Conservation (phyloP, 306 rosid genomes). For the cucumber (Cucumis sativus) region Cucumber_9930_V3 NC_026657.2:34104501-34105000, state of each 20-base stretch:
- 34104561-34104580: slow-evolving; percentile 52
- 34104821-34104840: slow-evolving; percentile 22
- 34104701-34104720: slow-evolving; percentile 59
- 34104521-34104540: slow-evolving; percentile 58
- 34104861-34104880: slow-evolving; percentile 71
- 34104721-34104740: slow-evolving; percentile 51
- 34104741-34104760: slow-evolving; percentile 22
- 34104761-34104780: slow-evolving; percentile 21
- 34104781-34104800: slow-evolving; percentile 26
- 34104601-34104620: slow-evolving; percentile 53
- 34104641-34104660: slow-evolving; percentile 44
- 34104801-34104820: slow-evolving; percentile 25
- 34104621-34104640: slow-evolving; percentile 46
- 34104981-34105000: slow-evolving; percentile 63
- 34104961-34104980: slow-evolving; percentile 52
- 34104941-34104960: slow-evolving; percentile 27
- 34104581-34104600: slow-evolving; percentile 42
- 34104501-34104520: slow-evolving; percentile 74
- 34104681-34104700: slow-evolving; percentile 54
- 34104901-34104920: slow-evolving; percentile 62
- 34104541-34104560: slow-evolving; percentile 63
- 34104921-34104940: slow-evolving; percentile 28
- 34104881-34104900: slow-evolving; percentile 54
- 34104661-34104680: slow-evolving; percentile 62
- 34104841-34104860: slow-evolving; percentile 50